These are phyloP conservation scores for Vaccinium darrowii DNA, from an alignment of 148 eudicot species.

Conservation along the genomic window DNA sequence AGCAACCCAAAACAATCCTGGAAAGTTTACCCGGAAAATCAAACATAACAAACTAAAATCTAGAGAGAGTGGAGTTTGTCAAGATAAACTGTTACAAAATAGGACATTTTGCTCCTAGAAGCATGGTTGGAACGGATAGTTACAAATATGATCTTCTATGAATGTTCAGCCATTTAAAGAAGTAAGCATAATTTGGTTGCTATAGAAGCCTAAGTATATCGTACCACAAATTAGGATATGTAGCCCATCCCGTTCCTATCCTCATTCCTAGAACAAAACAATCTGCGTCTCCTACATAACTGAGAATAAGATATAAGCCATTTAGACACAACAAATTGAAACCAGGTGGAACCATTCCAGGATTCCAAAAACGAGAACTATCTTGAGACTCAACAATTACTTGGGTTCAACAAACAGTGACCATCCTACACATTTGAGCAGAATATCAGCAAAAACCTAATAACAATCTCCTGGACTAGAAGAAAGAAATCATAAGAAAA, in stretches of 20 bases:
- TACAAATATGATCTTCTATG: not conserved
- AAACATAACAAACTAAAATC: not conserved
- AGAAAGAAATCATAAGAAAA: slow-evolving; percentile 7
- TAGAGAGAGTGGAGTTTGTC: not conserved
- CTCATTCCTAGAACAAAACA: not conserved
- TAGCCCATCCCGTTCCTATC: not conserved
- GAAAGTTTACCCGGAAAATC: not conserved
- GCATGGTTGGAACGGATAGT: not conserved
- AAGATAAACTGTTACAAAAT: not conserved
- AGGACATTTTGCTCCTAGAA: not conserved
- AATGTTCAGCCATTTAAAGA: not conserved
- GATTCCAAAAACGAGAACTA: not conserved
- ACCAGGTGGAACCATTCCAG: slow-evolving; percentile 8
- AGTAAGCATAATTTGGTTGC: not conserved
- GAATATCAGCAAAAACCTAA: not conserved
- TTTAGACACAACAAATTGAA: not conserved
- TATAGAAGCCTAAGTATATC: not conserved
- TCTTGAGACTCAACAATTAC: not conserved
- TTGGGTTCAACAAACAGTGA: not conserved
- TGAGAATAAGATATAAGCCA: not conserved
- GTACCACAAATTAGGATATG: not conserved
- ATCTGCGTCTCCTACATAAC: not conserved
- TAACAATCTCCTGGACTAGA: slow-evolving; percentile 1
- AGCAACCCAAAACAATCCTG: not conserved
- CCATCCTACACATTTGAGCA: not conserved